phyloP scores from a whole-genome alignment of 768 basidiomycete species.

The Sistotremastrum niveocremeum region DNA sequence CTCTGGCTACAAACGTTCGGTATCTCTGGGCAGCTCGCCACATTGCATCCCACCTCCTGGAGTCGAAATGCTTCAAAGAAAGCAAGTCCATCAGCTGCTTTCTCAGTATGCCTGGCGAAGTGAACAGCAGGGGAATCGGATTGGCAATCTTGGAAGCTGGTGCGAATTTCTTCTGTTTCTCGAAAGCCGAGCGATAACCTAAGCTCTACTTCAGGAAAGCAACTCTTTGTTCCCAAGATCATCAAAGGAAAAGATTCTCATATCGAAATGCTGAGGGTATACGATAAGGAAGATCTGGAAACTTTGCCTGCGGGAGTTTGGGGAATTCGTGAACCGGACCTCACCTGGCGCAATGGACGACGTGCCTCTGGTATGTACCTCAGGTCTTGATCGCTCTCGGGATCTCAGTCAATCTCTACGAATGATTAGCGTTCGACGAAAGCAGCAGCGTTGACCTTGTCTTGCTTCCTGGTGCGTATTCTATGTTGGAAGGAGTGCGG shows the following conservation, averaged over 20 bases:
- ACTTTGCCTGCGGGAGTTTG: constrained; percentile 48
- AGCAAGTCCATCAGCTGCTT: constrained; percentile 54
- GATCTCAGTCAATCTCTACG: not conserved
- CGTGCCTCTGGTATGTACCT: constrained; percentile 38
- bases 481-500: no score
- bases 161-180: constrained; percentile 16
- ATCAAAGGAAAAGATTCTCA: constrained; percentile 22
- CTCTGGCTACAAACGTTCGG: no score
- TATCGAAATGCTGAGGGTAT: constrained; percentile 59
- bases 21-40: no score
- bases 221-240: constrained; percentile 59
- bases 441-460: constrained; percentile 43
- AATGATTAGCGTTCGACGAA: constrained; percentile 21
- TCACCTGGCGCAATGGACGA: constrained; percentile 26
- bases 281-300: constrained; percentile 42
- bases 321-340: constrained; percentile 62
- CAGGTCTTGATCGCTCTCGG: constrained; percentile 2
- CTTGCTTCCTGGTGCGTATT: constrained; percentile 45
- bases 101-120: constrained; percentile 64
- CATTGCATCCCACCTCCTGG: constrained; percentile 18
- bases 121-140: constrained; percentile 42
- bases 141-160: constrained; percentile 40
- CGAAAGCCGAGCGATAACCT: not conserved
- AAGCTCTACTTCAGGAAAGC: constrained; percentile 33
- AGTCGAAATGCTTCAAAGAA: constrained; percentile 35